These are phyloP conservation scores for Paecilomyces sp. DNA, from an alignment of 2,329 filamentous ascomycete genomes.

Conservation along the genomic window DNA sequence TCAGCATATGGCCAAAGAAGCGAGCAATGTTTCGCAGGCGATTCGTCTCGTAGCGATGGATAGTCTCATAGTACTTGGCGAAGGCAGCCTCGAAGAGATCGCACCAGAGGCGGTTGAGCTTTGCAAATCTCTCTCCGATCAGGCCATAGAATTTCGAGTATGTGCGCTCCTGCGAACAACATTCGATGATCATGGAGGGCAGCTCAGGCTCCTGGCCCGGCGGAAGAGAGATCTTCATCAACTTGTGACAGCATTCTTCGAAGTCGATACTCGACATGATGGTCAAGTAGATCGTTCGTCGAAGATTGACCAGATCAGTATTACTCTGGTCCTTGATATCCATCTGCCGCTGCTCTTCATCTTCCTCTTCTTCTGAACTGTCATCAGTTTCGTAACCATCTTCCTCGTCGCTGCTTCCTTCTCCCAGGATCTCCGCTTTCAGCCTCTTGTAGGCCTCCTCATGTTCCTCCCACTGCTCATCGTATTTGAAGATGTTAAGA, in stretches of 20 bases:
- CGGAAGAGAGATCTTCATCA: slow-evolving; percentile 89
- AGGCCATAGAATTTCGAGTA: slow-evolving; percentile 97
- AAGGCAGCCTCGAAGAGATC: slow-evolving; percentile 89
- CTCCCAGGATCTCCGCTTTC: slow-evolving; percentile 88
- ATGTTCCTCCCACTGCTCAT: slow-evolving; percentile 81
- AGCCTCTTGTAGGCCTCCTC: slow-evolving; percentile 85
- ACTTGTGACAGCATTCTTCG: slow-evolving; percentile 94
- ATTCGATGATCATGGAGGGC: slow-evolving; percentile 95
- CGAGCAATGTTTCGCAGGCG: slow-evolving; percentile 88
- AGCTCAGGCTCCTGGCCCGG: slow-evolving; percentile 81
- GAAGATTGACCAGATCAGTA: slow-evolving; percentile 86
- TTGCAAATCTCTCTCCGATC: slow-evolving; percentile 90
- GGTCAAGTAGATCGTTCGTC: slow-evolving; percentile 91
- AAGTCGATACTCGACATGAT: slow-evolving; percentile 96
- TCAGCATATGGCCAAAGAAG: slow-evolving; percentile 87
- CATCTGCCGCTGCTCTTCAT: slow-evolving; percentile 70
- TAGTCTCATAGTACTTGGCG: slow-evolving; percentile 90
- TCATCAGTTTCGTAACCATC: slow-evolving; percentile 57
- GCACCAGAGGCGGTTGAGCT: slow-evolving; percentile 90
- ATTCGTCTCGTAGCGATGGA: slow-evolving; percentile 95
- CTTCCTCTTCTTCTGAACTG: slow-evolving; percentile 63
- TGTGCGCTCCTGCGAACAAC: slow-evolving; percentile 91
- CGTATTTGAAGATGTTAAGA: slow-evolving; percentile 93
- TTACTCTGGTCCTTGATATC: slow-evolving; percentile 99
- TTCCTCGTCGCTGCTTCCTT: slow-evolving; percentile 75